Base-by-base conservation (phyloP, 2,329 filamentous ascomycete species). In the Scedosporium dehoogii region DNA sequence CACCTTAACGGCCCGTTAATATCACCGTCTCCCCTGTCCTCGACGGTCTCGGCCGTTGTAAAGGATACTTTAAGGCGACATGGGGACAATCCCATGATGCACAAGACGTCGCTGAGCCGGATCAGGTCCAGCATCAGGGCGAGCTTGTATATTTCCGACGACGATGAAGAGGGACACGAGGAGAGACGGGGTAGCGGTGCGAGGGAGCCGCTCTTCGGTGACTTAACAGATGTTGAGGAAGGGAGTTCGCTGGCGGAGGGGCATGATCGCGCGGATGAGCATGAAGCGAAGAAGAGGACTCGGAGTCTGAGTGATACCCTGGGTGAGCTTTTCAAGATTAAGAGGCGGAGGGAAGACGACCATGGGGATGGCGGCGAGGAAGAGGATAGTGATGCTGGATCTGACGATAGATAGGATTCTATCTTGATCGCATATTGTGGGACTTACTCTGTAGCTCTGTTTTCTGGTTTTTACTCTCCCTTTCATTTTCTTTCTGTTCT, bases 11-110 rank as follows among this genome's bases (percentile, higher is more conserved):
- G 78, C 38, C 76, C 79, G 2, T 78, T 85, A 44, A 83, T 85
- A 64, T 85, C 82, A 2, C 83, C 83, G 10, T 85, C 83, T 0
- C 83, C 83, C 0, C 75, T 85, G 41, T 84, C 82, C 1, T 84
- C 82, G 0, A 85, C 83, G 1, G 80, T 86, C 44, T 83, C 77
- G 18, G 81, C 81, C 0, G 81, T 83, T 0, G 80, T 86, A 53
- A 80, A 82, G 51, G 83, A 85, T 66, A 81, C 78, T 33, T 73
- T 83, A 1, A 74, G 79, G 10, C 46, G 59, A 4, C 76, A 78
- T 38, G 73, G 78, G 16, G 76, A 78, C 27, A 71, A 70, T 38
- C 70, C 76, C 0, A 67, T 74, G 21, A 64, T 75, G 5, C 75
- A 75, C 48, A 76, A 73, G 62, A 76, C 77, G 9, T 80, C 79